Base-by-base conservation (phyloP, 1,139 yeast species). In the Yamadazyma buinensis region DNA sequence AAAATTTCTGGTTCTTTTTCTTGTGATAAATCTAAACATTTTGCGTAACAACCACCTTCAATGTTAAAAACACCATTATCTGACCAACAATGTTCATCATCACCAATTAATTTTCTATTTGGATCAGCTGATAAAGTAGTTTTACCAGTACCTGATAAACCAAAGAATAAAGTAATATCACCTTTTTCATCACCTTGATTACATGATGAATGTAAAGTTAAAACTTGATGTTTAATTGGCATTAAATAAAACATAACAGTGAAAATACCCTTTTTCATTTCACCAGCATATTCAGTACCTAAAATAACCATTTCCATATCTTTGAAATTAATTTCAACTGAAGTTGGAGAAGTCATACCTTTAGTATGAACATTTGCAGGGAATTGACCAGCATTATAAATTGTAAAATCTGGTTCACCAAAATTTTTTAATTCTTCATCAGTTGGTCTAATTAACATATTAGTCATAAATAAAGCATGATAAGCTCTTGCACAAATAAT, bases 1-100 rank as follows among this genome's bases (percentile, higher is more conserved):
- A 80, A 92, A 61, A 92, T 92, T 68, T 92, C 98, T 37, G 98
- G 98, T 72, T 92, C 98, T 68, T 84, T 90, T 69, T 87, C 97
- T 46, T 74, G 83, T 38, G 90, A 72, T 49, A 92, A 75, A 56
- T 88, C 96, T 51, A 92, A 74, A 72, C 97, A 90, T 70, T 92
- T 92, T 58, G 97, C 97, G 73, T 92, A 92, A 74, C 98, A 92
- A 48, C 98, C 98, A 67, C 98, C 98, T 72, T 92, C 98, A 57
- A 92, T 90, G 79, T 92, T 92, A 81, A 92, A 92, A 43, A 92
- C 97, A 71, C 98, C 98, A 49, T 84, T 73, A 65, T 92, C 95
- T 23, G 97, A 85, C 98, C 98, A 92, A 72, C 97, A 92, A 72
- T 92, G 98, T 72, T 92, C 98, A 61, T 92, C 98, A 61, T 92